Percentiles rank a stretch among this genome's conserved stretches.
phyloP scores from a whole-genome alignment of 495 filamentous ascomycete species.

The Aspergillus haitiensis region DNA sequence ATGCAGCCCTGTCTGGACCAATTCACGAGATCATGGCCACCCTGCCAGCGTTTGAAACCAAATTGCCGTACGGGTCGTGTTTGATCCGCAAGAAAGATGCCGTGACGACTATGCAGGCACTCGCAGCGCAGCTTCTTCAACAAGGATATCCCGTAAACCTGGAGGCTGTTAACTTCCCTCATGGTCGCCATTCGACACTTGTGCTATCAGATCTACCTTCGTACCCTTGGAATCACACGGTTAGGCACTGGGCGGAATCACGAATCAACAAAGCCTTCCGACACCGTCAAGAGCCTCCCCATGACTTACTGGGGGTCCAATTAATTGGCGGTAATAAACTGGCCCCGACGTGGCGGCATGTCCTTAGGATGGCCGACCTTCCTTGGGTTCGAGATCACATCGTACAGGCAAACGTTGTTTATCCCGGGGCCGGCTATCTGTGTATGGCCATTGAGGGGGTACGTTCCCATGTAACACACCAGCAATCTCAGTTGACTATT shows the following conservation, averaged over 20 bases:
- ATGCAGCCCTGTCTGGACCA: not conserved
- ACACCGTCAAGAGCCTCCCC: conserved; percentile 5
- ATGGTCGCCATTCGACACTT: not conserved
- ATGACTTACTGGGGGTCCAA: not conserved
- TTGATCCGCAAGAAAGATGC: not conserved
- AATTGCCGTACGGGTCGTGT: not conserved
- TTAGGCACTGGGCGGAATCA: not conserved
- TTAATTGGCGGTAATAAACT: not conserved
- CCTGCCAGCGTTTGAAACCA: not conserved
- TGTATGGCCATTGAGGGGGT: conserved; percentile 58
- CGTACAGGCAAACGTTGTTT: conserved; percentile 39
- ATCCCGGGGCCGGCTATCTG: conserved; percentile 57
- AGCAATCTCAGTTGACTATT: conserved; percentile 23
- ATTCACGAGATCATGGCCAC: conserved; percentile 1
- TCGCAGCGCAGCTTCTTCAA: not conserved
- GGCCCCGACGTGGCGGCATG: not conserved
- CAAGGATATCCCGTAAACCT: not conserved
- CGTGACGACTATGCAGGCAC: not conserved
- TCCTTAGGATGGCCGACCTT: conserved; percentile 6
- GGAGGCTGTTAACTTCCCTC: conserved; percentile 6
- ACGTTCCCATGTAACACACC: not conserved
- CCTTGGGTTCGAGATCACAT: conserved; percentile 36
- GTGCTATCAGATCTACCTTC: not conserved
- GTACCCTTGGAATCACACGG: conserved; percentile 10
- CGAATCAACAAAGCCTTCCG: conserved; percentile 17